Evolutionary conservation across 805 yeast species (phyloP).

Genomic region (Hanseniaspora hatyaiensis): DNA sequence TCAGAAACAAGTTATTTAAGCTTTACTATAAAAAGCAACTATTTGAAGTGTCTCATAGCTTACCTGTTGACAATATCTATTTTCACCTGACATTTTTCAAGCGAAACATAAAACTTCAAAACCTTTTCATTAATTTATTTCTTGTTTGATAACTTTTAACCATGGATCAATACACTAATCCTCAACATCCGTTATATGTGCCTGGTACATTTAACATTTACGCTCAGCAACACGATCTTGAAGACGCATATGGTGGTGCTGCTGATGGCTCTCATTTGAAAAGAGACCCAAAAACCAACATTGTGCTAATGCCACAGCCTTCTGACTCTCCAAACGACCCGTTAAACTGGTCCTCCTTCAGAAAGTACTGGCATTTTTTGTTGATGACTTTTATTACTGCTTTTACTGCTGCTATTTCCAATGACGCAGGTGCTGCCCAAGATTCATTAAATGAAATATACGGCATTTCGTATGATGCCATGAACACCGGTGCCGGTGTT

Average conservation of each 20-base stretch:
- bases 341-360: conserved; percentile 41
- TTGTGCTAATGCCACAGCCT: conserved; percentile 49
- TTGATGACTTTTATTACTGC: conserved; percentile 49
- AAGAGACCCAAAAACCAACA: conserved; percentile 30
- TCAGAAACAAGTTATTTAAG: conserved; percentile 14
- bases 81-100: conserved; percentile 1
- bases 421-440: conserved; percentile 63
- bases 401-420: conserved; percentile 61
- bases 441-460: conserved; percentile 52
- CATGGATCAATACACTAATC: conserved; percentile 33
- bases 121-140: no score
- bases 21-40: not conserved
- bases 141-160: no score
- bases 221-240: conserved; percentile 29
- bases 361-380: conserved; percentile 37
- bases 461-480: conserved; percentile 52
- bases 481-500: conserved; percentile 76
- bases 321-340: conserved; percentile 56
- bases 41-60: not conserved
- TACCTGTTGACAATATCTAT: not conserved
- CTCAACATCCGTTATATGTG: conserved; percentile 35
- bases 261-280: conserved; percentile 27
- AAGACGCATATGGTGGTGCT: conserved; percentile 23
- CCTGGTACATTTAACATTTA: conserved; percentile 48
- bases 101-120: not conserved